Evolutionary conservation across 2,329 filamentous ascomycete species (phyloP), one percentile per base, ranked within the genome.

Genomic region (Hymenoscyphus scutula): DNA sequence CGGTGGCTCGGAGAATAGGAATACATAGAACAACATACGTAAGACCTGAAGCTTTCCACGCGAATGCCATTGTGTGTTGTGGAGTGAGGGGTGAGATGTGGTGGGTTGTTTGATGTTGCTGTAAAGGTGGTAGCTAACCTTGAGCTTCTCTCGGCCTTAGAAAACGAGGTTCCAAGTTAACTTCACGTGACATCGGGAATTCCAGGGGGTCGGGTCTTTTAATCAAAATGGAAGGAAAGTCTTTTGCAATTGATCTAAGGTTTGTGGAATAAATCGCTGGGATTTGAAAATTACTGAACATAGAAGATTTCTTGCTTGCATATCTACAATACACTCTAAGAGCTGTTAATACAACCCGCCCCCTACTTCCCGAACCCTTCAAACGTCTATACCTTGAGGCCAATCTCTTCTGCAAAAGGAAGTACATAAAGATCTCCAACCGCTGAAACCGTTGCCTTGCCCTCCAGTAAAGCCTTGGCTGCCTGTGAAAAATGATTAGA

Each of bases 31-130:
- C 11, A 32, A 71, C 73, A 51, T 74, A 75, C 74, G 72, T 96
- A 78, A 98, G 84, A 81, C 95, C 95, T 79, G 95, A 91, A 77
- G 93, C 87, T 90, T 97, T 98, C 95, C 94, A 99, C 78, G 93
- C 91, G 84, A 93, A 94, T 82, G 90, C 84, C 95, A 98, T 99
- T 73, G 63, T 72, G 66, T 69, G 45, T 64, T 68, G 64, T 65
- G 63, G 63, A 58, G 68, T 68, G 65, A 68, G 62, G 64, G 58
- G 62, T 61, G 61, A 59, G 58, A 41, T 67, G 38, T 63, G 58
- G 48, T 58, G 58, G 62, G 63, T 67, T 61, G 62, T 48, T 65
- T 54, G 55, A 61, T 57, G 53, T 34, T 48, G 57, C 57, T 41
- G 45, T 34, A 37, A n/a, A 25, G 32, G 25, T 58, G 63, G 67